Evolutionary conservation across 352 stramenopile genomes (phyloP).

Genomic region (Phytophthora vignae): DNA sequence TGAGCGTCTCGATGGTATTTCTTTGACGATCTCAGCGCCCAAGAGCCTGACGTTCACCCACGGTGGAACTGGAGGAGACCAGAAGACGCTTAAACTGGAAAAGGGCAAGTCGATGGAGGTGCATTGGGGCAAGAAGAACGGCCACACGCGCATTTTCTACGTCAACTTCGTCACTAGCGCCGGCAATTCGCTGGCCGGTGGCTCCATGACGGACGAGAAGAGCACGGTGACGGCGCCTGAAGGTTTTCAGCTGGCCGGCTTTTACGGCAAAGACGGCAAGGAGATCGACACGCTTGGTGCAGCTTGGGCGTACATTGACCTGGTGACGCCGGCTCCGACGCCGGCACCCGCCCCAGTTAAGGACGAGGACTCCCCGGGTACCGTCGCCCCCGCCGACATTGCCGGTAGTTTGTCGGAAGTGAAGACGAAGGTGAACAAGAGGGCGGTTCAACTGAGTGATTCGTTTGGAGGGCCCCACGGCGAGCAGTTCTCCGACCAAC

Average conservation of each 20-base stretch:
- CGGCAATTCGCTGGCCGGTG: slow-evolving; percentile 27
- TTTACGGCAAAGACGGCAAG: slow-evolving; percentile 21
- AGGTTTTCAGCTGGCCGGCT: slow-evolving; percentile 33
- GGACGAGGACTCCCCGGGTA: slow-evolving; percentile 23
- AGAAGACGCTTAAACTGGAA: slow-evolving; percentile 18
- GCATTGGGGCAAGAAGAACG: slow-evolving; percentile 36
- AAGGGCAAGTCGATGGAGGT: slow-evolving; percentile 32
- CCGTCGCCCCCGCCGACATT: slow-evolving; percentile 20
- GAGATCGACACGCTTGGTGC: slow-evolving; percentile 33
- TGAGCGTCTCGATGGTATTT: slow-evolving; percentile 33
- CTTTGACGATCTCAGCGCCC: slow-evolving; percentile 21
- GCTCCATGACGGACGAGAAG: slow-evolving; percentile 24
- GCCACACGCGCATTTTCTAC: slow-evolving; percentile 30
- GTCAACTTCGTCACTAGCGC: slow-evolving; percentile 33
- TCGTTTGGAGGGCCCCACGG: slow-evolving; percentile 53
- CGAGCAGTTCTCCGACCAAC: slow-evolving; percentile 47
- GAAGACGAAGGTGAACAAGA: slow-evolving; percentile 22
- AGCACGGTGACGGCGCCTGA: slow-evolving; percentile 26
- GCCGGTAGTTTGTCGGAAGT: slow-evolving; percentile 29
- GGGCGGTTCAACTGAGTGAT: slow-evolving; percentile 38
- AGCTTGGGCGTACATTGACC: slow-evolving; percentile 29
- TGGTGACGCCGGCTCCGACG: slow-evolving; percentile 26
- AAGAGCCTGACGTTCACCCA: slow-evolving; percentile 26
- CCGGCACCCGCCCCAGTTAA: slow-evolving; percentile 14
- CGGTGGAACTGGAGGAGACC: slow-evolving; percentile 28